A percentile compares a stretch with the other conserved stretches of the same genome.
These are phyloP conservation scores for Carex scoparia DNA, from an alignment of 176 grass and related monocot genomes.

Conservation along the genomic window DNA sequence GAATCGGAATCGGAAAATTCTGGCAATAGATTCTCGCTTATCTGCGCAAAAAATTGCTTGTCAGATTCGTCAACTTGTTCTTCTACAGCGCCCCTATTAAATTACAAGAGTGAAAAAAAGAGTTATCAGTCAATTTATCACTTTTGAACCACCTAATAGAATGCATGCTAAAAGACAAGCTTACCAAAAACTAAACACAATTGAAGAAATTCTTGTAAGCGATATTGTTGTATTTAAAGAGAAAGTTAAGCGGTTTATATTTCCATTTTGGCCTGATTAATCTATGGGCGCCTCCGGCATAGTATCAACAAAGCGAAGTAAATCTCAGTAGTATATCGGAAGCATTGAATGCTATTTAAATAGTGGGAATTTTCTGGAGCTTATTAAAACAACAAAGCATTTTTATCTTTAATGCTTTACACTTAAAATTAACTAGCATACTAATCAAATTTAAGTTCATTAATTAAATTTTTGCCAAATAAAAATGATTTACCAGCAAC, in stretches of 20 bases:
- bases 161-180: neutral
- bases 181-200: constrained; percentile 1
- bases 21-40: constrained; percentile 41
- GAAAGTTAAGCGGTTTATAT: neutral
- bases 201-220: neutral
- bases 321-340: constrained; percentile 13
- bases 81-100: constrained; percentile 38
- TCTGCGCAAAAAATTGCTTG: constrained; percentile 42
- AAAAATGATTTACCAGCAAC: neutral
- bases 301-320: constrained; percentile 1
- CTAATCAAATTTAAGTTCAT: constrained; percentile 8
- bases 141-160: neutral
- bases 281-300: neutral
- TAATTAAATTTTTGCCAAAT: neutral
- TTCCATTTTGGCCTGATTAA: neutral
- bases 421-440: neutral
- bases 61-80: constrained; percentile 42
- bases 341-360: constrained; percentile 17
- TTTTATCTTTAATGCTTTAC: neutral
- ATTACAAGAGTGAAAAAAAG: neutral
- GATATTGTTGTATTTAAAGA: neutral
- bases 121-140: neutral
- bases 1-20: constrained; percentile 83
- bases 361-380: neutral
- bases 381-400: neutral